Conservation (phyloP, 306 rosid genomes). For the Medicago lupulina region DNA sequence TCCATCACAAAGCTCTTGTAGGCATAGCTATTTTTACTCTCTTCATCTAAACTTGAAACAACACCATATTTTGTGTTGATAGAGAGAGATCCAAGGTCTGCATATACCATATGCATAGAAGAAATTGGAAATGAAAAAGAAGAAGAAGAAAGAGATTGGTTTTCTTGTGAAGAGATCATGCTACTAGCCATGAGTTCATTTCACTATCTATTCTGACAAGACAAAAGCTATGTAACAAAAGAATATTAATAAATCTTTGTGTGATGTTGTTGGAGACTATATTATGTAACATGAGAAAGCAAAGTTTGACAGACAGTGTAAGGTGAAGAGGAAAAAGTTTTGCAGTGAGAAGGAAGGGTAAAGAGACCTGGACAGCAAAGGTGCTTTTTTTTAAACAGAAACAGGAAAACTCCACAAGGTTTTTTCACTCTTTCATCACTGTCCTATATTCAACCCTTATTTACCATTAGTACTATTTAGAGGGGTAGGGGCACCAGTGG, state of each 20-base stretch:
- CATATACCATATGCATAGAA: slow-evolving; percentile 63
- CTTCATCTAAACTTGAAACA: slow-evolving; percentile 46
- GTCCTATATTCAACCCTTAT: background rate
- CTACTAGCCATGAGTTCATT: slow-evolving; percentile 52
- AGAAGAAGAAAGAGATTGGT: slow-evolving; percentile 38
- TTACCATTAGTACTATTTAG: slow-evolving; percentile 36
- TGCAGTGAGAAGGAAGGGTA: slow-evolving; percentile 21
- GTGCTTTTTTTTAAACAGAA: slow-evolving; percentile 25
- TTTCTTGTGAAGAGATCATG: slow-evolving; percentile 45
- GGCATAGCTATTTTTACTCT: slow-evolving; percentile 2
- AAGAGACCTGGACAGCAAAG: slow-evolving; percentile 39
- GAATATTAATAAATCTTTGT: slow-evolving; percentile 14
- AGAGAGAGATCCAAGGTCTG: slow-evolving; percentile 69
- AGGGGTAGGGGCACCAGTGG: slow-evolving; percentile 25
- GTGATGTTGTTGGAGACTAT: slow-evolving; percentile 1
- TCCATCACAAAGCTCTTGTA: background rate
- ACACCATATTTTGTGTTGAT: slow-evolving; percentile 55
- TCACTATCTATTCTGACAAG: slow-evolving; percentile 38
- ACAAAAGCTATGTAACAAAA: slow-evolving; percentile 39
- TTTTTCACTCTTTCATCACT: slow-evolving; percentile 26
- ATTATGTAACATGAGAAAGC: slow-evolving; percentile 37
- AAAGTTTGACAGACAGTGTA: slow-evolving; percentile 40
- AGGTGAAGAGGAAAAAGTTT: slow-evolving; percentile 29
- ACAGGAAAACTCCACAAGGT: slow-evolving; percentile 44
- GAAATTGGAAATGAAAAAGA: background rate